phyloP scores from a whole-genome alignment of 1,284 basidiomycete species.

The Puccinia polysora region DNA sequence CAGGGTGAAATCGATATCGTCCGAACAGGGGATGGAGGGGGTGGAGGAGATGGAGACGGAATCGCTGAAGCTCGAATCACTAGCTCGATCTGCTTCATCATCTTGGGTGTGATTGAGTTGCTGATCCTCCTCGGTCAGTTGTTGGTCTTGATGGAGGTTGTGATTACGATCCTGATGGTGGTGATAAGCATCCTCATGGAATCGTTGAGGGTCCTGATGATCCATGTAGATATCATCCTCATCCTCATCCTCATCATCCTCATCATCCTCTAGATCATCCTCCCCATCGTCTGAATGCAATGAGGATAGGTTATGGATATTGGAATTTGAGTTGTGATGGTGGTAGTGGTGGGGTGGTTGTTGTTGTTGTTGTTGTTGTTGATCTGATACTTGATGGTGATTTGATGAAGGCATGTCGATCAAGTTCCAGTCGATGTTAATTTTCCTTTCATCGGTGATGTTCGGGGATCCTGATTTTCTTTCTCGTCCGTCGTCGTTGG shows the following conservation, averaged over 20 bases:
- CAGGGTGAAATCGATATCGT: constrained; percentile 82
- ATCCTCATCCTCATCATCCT: constrained; percentile 18
- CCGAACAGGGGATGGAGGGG: constrained; percentile 72
- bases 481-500: too few species aligned
- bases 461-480: too few species aligned
- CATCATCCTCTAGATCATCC: constrained; percentile 13
- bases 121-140: background rate
- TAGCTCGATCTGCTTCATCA: constrained; percentile 39
- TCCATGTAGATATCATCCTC: constrained; percentile 35
- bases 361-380: constrained; percentile 2
- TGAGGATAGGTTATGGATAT: background rate
- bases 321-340: background rate
- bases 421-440: too few species aligned
- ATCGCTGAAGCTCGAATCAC: constrained; percentile 44
- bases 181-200: background rate
- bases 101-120: constrained; percentile 5
- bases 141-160: background rate
- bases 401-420: too few species aligned
- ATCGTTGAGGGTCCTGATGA: background rate
- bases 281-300: background rate
- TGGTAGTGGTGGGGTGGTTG: background rate
- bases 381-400: background rate
- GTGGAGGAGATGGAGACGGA: constrained; percentile 57
- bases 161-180: constrained; percentile 9
- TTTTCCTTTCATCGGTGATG: too few species aligned